Base-by-base conservation (phyloP, 2,329 filamentous ascomycete genomes). In the Aspergillus melleus region DNA sequence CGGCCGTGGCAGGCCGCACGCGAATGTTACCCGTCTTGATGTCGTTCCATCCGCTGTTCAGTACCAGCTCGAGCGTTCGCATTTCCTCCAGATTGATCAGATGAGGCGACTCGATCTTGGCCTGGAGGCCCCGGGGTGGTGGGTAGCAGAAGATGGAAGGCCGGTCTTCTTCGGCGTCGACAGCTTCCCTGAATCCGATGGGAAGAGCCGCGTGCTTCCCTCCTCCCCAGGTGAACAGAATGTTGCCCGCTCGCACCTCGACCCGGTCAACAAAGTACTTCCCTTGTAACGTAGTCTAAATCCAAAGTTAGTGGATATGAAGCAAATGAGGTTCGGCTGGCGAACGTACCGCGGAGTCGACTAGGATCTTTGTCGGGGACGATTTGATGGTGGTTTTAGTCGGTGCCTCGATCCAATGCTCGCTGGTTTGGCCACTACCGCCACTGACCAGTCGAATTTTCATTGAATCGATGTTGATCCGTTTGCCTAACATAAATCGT, bases 71-170 rank as follows among this genome's bases (percentile, higher is more conserved):
- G 0, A 98, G 80, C 0, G 86, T 88, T 59, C 90, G 90, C 67
- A 88, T 88, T 65, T 88, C 88, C 71, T 96, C 91, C 5, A 99
- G 85, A 62, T 94, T 88, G 24, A 96, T 88, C 49, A 88, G 80
- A 62, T 85, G 89, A 0, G 90, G 87, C 0, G 90, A 82, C 47
- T 80, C 81, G 8, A 96, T 78, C 52, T 83, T 84, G 2, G 90
- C 85, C 61, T 91, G 85, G 4, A 97, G 84, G 0, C 90, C 85
- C 50, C 87, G 81, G 1, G 83, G 75, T 16, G 87, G 85, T 32
- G 92, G 90, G 71, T 91, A 96, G 29, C 94, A 82, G n/a, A 87
- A 83, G 0, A 96, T 81, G 6, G 85, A 84, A 0, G 88, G 82
- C 16, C 83, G 80, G 47, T 90, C 66, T 51, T 71, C 70, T 22